Evolutionary conservation across 2,329 filamentous ascomycete species (phyloP), one percentile per base, ranked within the genome.

Genomic region (Elsinoe ampelina): DNA sequence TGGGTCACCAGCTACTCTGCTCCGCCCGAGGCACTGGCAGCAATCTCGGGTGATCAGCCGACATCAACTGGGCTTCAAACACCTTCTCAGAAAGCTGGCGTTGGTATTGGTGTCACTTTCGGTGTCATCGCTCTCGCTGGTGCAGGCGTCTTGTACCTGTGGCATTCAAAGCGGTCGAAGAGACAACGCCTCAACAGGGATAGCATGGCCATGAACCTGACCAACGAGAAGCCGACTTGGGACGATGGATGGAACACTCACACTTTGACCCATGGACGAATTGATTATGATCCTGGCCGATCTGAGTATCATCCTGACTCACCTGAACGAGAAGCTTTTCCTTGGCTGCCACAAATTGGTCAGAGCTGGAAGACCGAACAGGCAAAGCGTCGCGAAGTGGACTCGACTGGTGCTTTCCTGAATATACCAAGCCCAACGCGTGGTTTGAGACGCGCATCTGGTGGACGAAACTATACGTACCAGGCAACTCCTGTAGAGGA

Each of bases 1-100:
- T 86, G 83, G 83, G 65, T 77, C 1, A 71, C 75, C 1, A 74
- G 76, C 3, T 87, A 86, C 61, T 72, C 71, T 1, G 54, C 54
- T 36, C 78, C 79, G 38, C 61, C 66, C 1, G 56, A 62, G 3
- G 57, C 61, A 6, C 62, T 36, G 5, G 15, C 51, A 17, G 42
- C 47, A 10, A 32, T 41, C n/a, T 51, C 48, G 13, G 39, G 55
- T 7, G 50, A 22, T 15, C 19, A 38, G 6, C 12, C 50, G 26
- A 19, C 38, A 63, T 56, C 50, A 61, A 7, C 59, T 63, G 71
- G 52, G 69, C 63, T 75, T 4, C 71, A 71, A n/a, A 74, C 66
- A 6, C 68, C 69, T 3, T 72, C 72, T 5, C 72, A 77, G 55
- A 75, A 75, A 59, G 72, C 70, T 39, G 75, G 75, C 1, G 63